phyloP scores from a whole-genome alignment of 2,329 filamentous ascomycete genomes.

The Cladophialophora psammophila region DNA sequence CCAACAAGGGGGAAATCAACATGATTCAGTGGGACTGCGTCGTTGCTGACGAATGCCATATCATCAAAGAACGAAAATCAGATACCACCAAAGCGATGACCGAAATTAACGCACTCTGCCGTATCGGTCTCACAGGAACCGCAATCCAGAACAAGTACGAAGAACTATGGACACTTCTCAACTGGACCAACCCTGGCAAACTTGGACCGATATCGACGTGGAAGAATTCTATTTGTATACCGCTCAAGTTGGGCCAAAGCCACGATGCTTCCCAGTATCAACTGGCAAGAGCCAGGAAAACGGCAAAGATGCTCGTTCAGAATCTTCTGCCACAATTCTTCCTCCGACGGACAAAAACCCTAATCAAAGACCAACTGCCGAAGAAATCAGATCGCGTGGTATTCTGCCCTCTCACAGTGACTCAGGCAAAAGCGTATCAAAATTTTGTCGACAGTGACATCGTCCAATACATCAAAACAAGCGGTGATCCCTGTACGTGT shows the following conservation, averaged over 20 bases:
- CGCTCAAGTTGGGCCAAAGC: conserved; percentile 85
- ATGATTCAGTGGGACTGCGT: conserved; percentile 91
- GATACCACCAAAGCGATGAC: conserved; percentile 87
- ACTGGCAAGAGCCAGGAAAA: conserved; percentile 79
- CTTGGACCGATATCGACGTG: conserved; percentile 75
- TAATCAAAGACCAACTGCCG: conserved; percentile 90
- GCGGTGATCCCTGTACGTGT: conserved; percentile 74
- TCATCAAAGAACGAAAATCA: conserved; percentile 79
- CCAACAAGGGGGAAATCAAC: conserved; percentile 78
- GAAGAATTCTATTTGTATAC: conserved; percentile 78
- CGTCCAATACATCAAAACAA: conserved; percentile 71
- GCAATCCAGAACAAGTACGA: conserved; percentile 98
- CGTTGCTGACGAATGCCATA: conserved; percentile 92
- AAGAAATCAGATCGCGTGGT: conserved; percentile 95
- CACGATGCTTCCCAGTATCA: conserved; percentile 88
- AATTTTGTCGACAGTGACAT: conserved; percentile 77
- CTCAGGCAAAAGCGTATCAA: conserved; percentile 82
- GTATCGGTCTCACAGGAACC: conserved; percentile 92
- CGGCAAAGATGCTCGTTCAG: conserved; percentile 81
- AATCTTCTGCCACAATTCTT: conserved; percentile 92
- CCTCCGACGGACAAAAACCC: conserved; percentile 86
- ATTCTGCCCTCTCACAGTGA: conserved; percentile 87
- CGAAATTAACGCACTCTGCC: conserved; percentile 86
- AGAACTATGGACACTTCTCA: conserved; percentile 92
- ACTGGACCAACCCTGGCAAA: conserved; percentile 90